Percentiles rank a stretch among this genome's conserved stretches.
Evolutionary conservation across 768 basidiomycete genomes (phyloP).

Genomic region (Clavaria fumosa): DNA sequence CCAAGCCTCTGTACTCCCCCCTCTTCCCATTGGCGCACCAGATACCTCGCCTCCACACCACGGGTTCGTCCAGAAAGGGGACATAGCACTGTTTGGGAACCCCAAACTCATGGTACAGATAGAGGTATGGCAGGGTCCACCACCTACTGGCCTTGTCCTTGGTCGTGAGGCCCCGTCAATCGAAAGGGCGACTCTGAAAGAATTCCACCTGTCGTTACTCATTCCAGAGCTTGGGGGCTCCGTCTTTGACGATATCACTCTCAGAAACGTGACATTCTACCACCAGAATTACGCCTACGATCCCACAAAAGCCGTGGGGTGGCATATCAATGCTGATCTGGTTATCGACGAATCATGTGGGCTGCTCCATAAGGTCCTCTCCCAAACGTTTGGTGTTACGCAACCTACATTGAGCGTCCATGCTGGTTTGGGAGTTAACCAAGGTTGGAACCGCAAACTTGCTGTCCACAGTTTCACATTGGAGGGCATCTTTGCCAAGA

Average conservation of each 20-base stretch:
- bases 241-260: neutral
- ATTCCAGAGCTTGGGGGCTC: neutral
- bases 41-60: too few species aligned
- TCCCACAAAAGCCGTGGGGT: neutral
- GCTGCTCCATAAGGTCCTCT: neutral
- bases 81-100: too few species aligned
- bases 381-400: neutral
- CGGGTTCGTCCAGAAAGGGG: too few species aligned
- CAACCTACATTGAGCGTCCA: neutral
- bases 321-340: constrained; percentile 1
- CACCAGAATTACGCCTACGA: constrained; percentile 1
- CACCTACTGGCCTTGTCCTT: neutral
- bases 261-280: neutral
- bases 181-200: constrained; percentile 1
- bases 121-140: neutral
- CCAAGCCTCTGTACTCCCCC: too few species aligned
- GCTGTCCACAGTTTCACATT: neutral
- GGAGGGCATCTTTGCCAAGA: too few species aligned
- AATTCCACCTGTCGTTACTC: neutral
- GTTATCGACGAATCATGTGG: constrained; percentile 1
- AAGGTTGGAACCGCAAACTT: neutral
- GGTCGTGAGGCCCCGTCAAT: neutral
- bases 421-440: constrained; percentile 1
- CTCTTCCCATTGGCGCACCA: too few species aligned
- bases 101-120: neutral